Conservation (phyloP, 495 filamentous ascomycete species). For the Lepraria neglecta region DNA sequence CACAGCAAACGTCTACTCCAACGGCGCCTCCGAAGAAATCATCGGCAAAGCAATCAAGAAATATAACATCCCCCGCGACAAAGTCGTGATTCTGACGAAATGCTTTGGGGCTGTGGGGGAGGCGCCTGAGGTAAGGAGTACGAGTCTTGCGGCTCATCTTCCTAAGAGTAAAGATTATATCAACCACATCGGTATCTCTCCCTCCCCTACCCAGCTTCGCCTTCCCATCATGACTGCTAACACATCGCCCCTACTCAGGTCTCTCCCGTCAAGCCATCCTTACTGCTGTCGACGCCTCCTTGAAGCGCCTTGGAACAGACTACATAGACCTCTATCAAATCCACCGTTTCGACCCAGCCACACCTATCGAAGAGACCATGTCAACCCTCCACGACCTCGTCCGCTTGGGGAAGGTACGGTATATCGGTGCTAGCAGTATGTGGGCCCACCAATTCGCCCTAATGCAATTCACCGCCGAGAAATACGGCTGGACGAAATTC, state of each 20-base stretch:
- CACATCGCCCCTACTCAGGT: not conserved
- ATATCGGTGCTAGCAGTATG: conserved; percentile 65
- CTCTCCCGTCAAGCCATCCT: conserved; percentile 62
- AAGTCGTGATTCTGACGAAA: conserved; percentile 40
- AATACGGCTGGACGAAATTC: conserved; percentile 66
- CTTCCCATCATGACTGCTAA: not conserved
- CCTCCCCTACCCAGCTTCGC: not conserved
- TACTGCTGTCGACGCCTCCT: conserved; percentile 59
- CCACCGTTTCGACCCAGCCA: conserved; percentile 55
- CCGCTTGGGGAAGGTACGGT: conserved; percentile 55
- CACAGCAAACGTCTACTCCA: conserved; percentile 42
- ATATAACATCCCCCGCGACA: conserved; percentile 37
- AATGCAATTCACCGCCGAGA: conserved; percentile 56
- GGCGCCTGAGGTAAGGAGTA: conserved; percentile 25
- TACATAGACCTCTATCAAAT: conserved; percentile 75
- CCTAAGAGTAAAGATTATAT: conserved; percentile 39
- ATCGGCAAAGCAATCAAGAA: conserved; percentile 42
- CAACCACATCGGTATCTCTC: conserved; percentile 32
- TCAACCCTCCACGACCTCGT: conserved; percentile 63
- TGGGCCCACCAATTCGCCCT: conserved; percentile 58
- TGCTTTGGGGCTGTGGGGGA: conserved; percentile 38
- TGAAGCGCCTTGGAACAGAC: conserved; percentile 55
- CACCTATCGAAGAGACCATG: conserved; percentile 65
- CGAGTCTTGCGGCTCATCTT: conserved; percentile 27
- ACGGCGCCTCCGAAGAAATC: conserved; percentile 37